Evolutionary conservation across 495 filamentous ascomycete species (phyloP).

Genomic region (Hyaloscypha bicolor): DNA sequence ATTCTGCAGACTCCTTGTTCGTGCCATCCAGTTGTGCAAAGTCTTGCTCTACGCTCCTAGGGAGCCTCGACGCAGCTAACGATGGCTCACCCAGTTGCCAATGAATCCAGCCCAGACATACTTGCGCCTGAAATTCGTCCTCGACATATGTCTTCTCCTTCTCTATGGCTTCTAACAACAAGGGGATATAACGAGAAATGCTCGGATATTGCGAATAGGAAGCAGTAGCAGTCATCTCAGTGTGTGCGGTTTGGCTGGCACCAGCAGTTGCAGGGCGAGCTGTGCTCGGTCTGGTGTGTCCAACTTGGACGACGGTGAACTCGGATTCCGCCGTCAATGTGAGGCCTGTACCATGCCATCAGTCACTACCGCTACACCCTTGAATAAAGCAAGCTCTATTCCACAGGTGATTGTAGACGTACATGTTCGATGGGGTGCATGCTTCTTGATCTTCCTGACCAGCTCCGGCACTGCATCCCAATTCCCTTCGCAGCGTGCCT

Average conservation of each 20-base stretch:
- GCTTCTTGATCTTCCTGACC: slow-evolving; percentile 87
- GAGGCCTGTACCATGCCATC: slow-evolving; percentile 56
- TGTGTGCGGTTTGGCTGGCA: not conserved
- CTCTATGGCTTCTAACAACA: slow-evolving; percentile 69
- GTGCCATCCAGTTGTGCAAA: slow-evolving; percentile 51
- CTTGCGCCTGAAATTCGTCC: slow-evolving; percentile 77
- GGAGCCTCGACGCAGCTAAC: slow-evolving; percentile 61
- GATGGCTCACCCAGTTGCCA: slow-evolving; percentile 70
- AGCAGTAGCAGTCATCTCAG: slow-evolving; percentile 5
- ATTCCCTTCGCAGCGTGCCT: slow-evolving; percentile 80
- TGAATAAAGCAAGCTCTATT: not conserved
- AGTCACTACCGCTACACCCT: slow-evolving; percentile 1
- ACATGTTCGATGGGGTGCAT: slow-evolving; percentile 88
- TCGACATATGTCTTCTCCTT: slow-evolving; percentile 42
- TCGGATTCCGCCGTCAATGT: slow-evolving; percentile 76
- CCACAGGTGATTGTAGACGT: slow-evolving; percentile 35
- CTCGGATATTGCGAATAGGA: slow-evolving; percentile 17
- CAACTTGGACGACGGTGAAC: slow-evolving; percentile 57
- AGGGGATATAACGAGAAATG: slow-evolving; percentile 56
- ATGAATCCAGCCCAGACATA: slow-evolving; percentile 83
- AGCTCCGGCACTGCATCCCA: slow-evolving; percentile 92
- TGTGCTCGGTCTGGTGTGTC: slow-evolving; percentile 43
- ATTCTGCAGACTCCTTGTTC: slow-evolving; percentile 56
- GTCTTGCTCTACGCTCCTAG: slow-evolving; percentile 58
- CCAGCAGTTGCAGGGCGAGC: slow-evolving; percentile 43